Base-by-base conservation (phyloP, 1,284 basidiomycete species). In the Pyrrhoderma noxium region DNA sequence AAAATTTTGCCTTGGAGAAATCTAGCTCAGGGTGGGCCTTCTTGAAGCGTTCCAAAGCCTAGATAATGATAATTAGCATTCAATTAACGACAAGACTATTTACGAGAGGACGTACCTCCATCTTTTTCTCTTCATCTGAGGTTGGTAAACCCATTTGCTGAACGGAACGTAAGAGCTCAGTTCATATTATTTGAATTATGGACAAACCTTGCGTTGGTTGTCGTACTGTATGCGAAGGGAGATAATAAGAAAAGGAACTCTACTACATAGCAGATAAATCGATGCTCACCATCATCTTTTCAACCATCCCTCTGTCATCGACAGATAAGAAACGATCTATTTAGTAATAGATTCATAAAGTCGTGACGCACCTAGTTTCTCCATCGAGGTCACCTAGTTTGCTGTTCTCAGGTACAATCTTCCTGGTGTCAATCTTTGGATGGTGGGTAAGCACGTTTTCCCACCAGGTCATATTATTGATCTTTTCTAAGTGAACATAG, bases 251-350 rank as follows among this genome's bases (percentile, higher is more conserved):
- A 25, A n/a, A 7, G 45, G 41, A 43, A 52, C 57, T 31, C 36
- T 55, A 37, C 37, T 34, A 49, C 48, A 60, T 44, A 59, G 49
- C 46, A 34, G 42, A 5, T 36, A 19, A 42, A 16, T n/a, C 8
- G 18, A 3, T 51, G 64, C 86, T 60, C 69, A 93, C 94, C 95
- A 99, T 99, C 96, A 99, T 99, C 74, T 99, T 99, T 70, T 99
- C 96, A 0, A 99, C 96, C 90, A 99, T 92, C 0, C 90, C 92
- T 60, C 95, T 89, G 62, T 50, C n/a, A n/a, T n/a, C n/a, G n/a
- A n/a, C n/a, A n/a, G 53, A 50, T 13, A 47, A 43, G n/a, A 46
- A 23, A 59, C 41, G 5, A 41, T 49, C 40, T 52, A 52, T 16
- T 52, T 41, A 4, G n/a, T 49, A 53, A 49, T 47, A 44, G 11